Evolutionary conservation across 2,329 filamentous ascomycete species (phyloP).

Genomic region (Myriosclerotinia curreyana): DNA sequence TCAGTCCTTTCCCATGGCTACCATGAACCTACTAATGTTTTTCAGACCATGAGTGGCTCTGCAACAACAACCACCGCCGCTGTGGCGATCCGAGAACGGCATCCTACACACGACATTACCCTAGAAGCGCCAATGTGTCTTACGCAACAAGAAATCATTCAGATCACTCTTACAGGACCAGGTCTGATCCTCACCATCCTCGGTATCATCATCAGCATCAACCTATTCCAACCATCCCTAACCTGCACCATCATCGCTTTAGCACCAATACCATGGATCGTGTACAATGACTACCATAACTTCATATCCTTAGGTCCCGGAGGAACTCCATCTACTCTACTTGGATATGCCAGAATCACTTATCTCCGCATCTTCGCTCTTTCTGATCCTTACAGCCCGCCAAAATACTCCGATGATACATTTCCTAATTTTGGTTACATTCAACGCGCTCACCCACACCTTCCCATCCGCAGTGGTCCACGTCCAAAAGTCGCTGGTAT

Average conservation of each 20-base stretch:
- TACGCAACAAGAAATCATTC: conserved; percentile 34
- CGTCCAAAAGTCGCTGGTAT: conserved; percentile 71
- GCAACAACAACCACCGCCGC: not conserved
- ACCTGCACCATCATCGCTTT: conserved; percentile 51
- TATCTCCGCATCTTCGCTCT: conserved; percentile 70
- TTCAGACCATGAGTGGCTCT: conserved; percentile 7
- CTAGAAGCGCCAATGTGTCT: conserved; percentile 28
- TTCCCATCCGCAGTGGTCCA: conserved; percentile 61
- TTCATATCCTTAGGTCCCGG: conserved; percentile 77
- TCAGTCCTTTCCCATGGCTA: not conserved
- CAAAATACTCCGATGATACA: conserved; percentile 49
- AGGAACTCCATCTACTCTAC: conserved; percentile 70
- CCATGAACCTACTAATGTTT: not conserved
- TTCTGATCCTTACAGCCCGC: conserved; percentile 64
- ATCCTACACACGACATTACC: conserved; percentile 23
- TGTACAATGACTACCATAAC: conserved; percentile 70
- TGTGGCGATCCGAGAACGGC: conserved; percentile 3
- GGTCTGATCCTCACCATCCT: conserved; percentile 48
- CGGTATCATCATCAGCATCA: conserved; percentile 51
- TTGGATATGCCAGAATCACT: conserved; percentile 71
- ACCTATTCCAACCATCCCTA: conserved; percentile 48
- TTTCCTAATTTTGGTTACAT: conserved; percentile 56
- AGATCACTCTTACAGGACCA: conserved; percentile 36
- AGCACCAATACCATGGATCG: conserved; percentile 46
- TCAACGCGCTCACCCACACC: conserved; percentile 50